These are phyloP conservation scores for Penicillium bialowiezense DNA, from an alignment of 495 filamentous ascomycete species.

Conservation along the genomic window DNA sequence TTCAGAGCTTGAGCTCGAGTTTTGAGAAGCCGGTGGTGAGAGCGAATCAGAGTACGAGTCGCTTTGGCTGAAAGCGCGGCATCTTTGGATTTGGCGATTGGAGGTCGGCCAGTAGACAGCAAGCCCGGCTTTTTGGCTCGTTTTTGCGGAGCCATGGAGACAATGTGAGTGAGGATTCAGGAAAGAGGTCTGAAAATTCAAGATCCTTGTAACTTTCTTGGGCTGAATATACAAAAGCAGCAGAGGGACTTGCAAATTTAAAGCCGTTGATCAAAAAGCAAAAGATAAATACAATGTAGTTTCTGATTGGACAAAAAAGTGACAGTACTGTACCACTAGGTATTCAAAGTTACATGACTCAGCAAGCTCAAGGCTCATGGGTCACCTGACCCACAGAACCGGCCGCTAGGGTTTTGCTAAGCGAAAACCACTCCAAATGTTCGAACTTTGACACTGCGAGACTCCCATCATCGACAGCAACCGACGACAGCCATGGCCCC, in stretches of 20 bases:
- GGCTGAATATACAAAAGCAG: not conserved
- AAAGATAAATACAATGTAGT: conserved; percentile 6
- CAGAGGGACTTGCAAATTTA: not conserved
- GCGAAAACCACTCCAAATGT: conserved; percentile 44
- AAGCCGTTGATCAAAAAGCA: not conserved
- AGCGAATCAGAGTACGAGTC: conserved; percentile 76
- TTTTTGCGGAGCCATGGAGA: conserved; percentile 23
- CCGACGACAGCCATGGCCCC: conserved; percentile 67
- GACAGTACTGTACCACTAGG: not conserved
- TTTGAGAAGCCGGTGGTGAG: conserved; percentile 83
- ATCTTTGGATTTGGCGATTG: conserved; percentile 47
- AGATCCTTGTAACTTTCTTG: not conserved
- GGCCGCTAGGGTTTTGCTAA: conserved; percentile 47
- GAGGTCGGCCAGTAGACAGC: conserved; percentile 70
- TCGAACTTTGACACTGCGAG: conserved; percentile 42
- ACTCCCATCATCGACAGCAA: conserved; percentile 48
- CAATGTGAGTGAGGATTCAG: not conserved
- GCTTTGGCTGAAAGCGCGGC: conserved; percentile 72
- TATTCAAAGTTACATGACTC: conserved; percentile 16
- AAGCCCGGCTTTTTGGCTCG: conserved; percentile 42
- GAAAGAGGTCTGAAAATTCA: not conserved
- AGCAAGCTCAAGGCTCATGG: conserved; percentile 13
- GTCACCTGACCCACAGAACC: conserved; percentile 53
- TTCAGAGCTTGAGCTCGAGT: conserved; percentile 62
- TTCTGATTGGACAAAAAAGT: not conserved